Evolutionary conservation across 1,284 basidiomycete genomes (phyloP).

Genomic region (Cryptococcus hybrid): DNA sequence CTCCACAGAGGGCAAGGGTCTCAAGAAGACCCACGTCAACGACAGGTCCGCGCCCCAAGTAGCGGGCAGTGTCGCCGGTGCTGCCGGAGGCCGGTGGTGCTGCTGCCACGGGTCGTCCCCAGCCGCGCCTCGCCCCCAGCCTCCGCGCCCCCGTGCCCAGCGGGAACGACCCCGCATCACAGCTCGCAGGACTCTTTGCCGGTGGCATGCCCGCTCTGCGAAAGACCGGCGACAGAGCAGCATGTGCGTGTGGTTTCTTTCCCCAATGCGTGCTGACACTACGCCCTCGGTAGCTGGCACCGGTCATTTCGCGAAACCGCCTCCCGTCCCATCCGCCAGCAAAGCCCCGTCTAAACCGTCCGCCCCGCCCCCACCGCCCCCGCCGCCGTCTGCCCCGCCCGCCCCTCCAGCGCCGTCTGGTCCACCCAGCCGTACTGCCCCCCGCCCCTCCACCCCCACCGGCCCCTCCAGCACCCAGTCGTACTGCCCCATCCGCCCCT

Average conservation of each 20-base stretch:
- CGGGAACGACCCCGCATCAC: constrained; percentile 54
- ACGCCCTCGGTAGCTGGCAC: constrained; percentile 14
- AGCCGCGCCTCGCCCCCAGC: constrained; percentile 56
- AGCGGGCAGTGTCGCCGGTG: no score
- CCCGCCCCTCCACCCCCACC: constrained; percentile 15
- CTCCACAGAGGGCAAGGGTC: constrained; percentile 61
- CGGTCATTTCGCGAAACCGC: constrained; percentile 26
- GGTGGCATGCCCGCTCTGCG: constrained; percentile 88
- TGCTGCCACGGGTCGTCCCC: no score
- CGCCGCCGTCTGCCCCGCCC: no score
- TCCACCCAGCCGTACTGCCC: not conserved
- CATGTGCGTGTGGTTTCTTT: constrained; percentile 4
- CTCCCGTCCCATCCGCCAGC: constrained; percentile 19
- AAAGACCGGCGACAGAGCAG: constrained; percentile 59
- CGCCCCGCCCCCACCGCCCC: constrained; percentile 16
- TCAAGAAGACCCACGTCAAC: constrained; percentile 77
- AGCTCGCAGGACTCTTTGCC: constrained; percentile 80
- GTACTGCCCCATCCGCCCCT: constrained; percentile 14
- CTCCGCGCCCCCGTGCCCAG: not conserved
- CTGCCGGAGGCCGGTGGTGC: constrained; percentile 45
- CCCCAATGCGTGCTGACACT: not conserved
- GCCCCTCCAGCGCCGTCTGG: constrained; percentile 41
- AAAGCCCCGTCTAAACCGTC: constrained; percentile 17
- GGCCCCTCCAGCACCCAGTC: constrained; percentile 8
- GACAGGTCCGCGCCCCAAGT: constrained; percentile 72